phyloP scores from a whole-genome alignment of 179 eudicot genomes.

The Actinidia polygama region DNA sequence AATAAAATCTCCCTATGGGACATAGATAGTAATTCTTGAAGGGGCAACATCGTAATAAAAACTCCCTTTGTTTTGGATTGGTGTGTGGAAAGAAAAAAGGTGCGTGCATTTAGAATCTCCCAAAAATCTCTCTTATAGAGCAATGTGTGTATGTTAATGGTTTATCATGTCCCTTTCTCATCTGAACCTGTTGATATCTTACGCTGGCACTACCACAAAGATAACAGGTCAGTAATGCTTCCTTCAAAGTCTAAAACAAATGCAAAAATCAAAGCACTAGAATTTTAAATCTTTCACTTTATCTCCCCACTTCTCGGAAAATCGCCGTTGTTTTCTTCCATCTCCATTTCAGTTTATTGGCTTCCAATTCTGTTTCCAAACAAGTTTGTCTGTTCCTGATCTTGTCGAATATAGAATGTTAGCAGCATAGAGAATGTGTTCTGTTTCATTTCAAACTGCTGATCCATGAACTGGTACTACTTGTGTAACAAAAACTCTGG shows the following conservation, averaged over 20 bases:
- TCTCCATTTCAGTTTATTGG: conserved; percentile 1
- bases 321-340: not conserved
- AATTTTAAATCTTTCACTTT: not conserved
- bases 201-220: conserved; percentile 11
- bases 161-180: not conserved
- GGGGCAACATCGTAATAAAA: too few relatives aligned
- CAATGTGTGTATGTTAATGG: conserved; percentile 8
- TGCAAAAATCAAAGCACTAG: not conserved
- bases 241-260: not conserved
- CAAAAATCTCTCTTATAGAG: not conserved
- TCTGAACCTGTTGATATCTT: conserved; percentile 4
- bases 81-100: not conserved
- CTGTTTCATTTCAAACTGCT: not conserved
- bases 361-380: not conserved
- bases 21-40: too few relatives aligned
- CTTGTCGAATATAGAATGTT: not conserved
- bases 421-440: not conserved
- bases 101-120: not conserved
- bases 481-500: not conserved
- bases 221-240: not conserved
- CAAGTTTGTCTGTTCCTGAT: not conserved
- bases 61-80: too few relatives aligned
- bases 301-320: not conserved
- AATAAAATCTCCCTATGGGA: too few relatives aligned
- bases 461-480: not conserved